Percentiles rank a stretch among this genome's conserved stretches.
Conservation (phyloP, 2,329 filamentous ascomycete genomes). For the Parascedosporium putredinis region DNA sequence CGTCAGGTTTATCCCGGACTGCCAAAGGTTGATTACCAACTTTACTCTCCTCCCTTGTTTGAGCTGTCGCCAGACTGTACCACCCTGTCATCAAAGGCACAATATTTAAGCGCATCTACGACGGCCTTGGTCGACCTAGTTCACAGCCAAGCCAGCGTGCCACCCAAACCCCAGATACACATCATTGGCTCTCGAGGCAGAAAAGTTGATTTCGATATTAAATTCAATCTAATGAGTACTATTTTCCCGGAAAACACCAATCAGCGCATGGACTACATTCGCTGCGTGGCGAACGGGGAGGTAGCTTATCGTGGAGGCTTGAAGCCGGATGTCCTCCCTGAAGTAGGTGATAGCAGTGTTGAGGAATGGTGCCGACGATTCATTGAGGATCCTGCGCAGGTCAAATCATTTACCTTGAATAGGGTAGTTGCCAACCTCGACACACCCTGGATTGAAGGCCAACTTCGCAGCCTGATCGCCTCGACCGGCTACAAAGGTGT, state of each 20-base stretch:
- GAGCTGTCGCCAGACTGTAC: constrained; percentile 37
- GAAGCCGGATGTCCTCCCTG: constrained; percentile 31
- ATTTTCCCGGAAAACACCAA: constrained; percentile 36
- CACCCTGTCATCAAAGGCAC: constrained; percentile 34
- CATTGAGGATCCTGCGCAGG: constrained; percentile 30
- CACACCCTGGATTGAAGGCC: constrained; percentile 42
- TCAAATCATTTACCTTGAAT: constrained; percentile 41
- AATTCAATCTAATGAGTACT: constrained; percentile 43
- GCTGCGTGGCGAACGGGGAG: constrained; percentile 38
- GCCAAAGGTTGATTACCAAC: constrained; percentile 38
- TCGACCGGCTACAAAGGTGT: constrained; percentile 38
- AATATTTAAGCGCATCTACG: constrained; percentile 36
- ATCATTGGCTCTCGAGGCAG: constrained; percentile 35
- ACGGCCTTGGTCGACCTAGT: constrained; percentile 35
- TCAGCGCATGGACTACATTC: constrained; percentile 41
- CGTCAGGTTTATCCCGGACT: constrained; percentile 33
- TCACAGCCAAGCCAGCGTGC: constrained; percentile 37
- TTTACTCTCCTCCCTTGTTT: constrained; percentile 42
- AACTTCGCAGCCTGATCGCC: constrained; percentile 40
- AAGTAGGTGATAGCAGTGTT: constrained; percentile 30
- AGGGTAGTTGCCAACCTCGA: constrained; percentile 45
- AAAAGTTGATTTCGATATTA: constrained; percentile 40
- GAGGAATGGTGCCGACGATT: constrained; percentile 40
- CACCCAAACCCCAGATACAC: constrained; percentile 43
- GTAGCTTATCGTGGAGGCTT: constrained; percentile 36